Conservation (phyloP, 345 rosid species). For the Chamaenerion angustifolium region DNA sequence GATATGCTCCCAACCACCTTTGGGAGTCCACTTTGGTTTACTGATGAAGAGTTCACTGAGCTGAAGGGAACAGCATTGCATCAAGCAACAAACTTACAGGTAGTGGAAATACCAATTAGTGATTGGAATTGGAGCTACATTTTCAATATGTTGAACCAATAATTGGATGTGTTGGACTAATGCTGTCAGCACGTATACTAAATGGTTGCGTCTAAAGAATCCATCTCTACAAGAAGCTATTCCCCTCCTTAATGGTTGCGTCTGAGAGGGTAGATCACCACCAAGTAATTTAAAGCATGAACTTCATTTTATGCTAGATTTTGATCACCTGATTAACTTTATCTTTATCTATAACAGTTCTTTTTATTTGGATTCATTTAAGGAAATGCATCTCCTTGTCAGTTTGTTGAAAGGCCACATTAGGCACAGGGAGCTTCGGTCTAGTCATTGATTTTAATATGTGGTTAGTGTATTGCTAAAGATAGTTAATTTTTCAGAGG, state of each 20-base stretch:
- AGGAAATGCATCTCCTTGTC: no score
- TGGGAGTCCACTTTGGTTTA: slow-evolving; percentile 84
- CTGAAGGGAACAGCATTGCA: slow-evolving; percentile 65
- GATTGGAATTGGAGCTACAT: no score
- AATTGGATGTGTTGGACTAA: background rate
- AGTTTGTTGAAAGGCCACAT: background rate
- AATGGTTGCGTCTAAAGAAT: no score
- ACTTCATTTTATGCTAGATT: background rate
- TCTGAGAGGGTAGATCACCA: no score
- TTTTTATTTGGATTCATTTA: no score
- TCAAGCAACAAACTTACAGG: slow-evolving; percentile 77
- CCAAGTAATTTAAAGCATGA: background rate
- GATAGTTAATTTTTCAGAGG: slow-evolving; percentile 39
- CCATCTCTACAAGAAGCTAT: no score
- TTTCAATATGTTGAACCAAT: background rate
- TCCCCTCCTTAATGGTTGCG: no score
- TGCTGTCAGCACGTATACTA: background rate
- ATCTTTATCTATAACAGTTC: no score
- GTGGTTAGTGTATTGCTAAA: slow-evolving; percentile 1
- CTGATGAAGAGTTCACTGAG: slow-evolving; percentile 58
- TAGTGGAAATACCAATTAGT: slow-evolving; percentile 2
- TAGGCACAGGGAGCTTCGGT: background rate
- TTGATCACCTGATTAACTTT: no score
- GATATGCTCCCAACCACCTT: slow-evolving; percentile 80
- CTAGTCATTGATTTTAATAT: background rate